A percentile compares a stretch with the other conserved stretches of the same genome.
phyloP scores from a whole-genome alignment of 164 flowering plant genomes.

The Annona cherimola region DNA sequence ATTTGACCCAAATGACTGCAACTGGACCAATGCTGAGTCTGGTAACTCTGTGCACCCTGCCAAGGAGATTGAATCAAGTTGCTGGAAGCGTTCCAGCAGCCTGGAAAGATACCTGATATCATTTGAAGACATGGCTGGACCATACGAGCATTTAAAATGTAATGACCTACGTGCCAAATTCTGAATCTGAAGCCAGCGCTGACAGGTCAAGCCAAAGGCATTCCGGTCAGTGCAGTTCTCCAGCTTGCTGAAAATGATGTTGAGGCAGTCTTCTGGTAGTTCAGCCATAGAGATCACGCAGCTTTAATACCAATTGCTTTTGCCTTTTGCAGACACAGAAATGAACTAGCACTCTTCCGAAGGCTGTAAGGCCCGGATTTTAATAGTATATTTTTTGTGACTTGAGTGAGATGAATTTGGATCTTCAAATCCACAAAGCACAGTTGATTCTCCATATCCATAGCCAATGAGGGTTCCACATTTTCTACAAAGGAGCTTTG shows the following conservation, averaged over 20 bases:
- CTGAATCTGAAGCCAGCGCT: slow-evolving; percentile 58
- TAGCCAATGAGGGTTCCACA: slow-evolving; percentile 55
- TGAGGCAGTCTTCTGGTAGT: slow-evolving; percentile 67
- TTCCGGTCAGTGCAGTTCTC: slow-evolving; percentile 36
- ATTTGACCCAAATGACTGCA: slow-evolving; percentile 37
- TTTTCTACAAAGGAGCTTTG: slow-evolving; percentile 58
- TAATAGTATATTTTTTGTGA: slow-evolving; percentile 40
- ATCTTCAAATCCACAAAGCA: slow-evolving; percentile 44
- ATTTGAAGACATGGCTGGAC: slow-evolving; percentile 1
- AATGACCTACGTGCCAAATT: slow-evolving; percentile 45
- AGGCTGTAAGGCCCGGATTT: slow-evolving; percentile 54
- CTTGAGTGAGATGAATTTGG: slow-evolving; percentile 29
- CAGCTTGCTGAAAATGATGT: slow-evolving; percentile 37
- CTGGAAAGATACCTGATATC: slow-evolving; percentile 23
- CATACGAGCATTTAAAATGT: slow-evolving; percentile 47
- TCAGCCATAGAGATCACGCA: slow-evolving; percentile 24
- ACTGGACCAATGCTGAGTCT: slow-evolving; percentile 39
- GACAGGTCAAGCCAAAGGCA: slow-evolving; percentile 75
- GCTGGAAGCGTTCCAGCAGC: slow-evolving; percentile 50
- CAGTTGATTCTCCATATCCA: slow-evolving; percentile 46
- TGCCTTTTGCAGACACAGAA: slow-evolving; percentile 1
- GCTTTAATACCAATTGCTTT: slow-evolving; percentile 13
- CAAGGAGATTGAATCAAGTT: slow-evolving; percentile 41
- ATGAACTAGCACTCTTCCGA: slow-evolving; percentile 27
- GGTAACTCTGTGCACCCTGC: slow-evolving; percentile 57